phyloP scores from a whole-genome alignment of 805 yeast genomes.

The Schizosaccharomyces japonicus region DNA sequence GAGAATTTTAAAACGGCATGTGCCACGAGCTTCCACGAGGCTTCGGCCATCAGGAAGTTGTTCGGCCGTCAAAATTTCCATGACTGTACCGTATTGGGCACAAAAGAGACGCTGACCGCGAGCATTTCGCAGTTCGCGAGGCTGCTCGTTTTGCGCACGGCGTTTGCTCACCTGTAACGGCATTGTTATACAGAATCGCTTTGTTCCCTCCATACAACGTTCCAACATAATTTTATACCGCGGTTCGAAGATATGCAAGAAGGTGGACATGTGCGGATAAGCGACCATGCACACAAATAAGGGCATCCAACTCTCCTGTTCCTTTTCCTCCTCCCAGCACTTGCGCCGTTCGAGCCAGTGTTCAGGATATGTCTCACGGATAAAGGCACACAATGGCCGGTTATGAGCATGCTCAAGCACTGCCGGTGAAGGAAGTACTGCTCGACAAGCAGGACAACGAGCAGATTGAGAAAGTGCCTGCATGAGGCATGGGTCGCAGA shows the following conservation, averaged over 20 bases:
- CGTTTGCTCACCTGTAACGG: background rate
- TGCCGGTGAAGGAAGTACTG: background rate
- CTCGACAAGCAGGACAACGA: constrained; percentile 9
- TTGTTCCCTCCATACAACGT: background rate
- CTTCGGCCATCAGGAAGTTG: background rate
- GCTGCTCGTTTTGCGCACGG: background rate
- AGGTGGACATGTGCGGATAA: constrained; percentile 3
- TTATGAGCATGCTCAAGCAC: constrained; percentile 1
- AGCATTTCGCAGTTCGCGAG: constrained; percentile 1
- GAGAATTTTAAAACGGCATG: background rate
- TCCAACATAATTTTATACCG: constrained; percentile 4
- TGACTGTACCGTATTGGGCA: background rate
- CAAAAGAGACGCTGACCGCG: constrained; percentile 3
- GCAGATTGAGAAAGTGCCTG: constrained; percentile 4
- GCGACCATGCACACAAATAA: constrained; percentile 3
- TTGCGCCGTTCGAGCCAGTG: background rate
- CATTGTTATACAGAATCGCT: constrained; percentile 3
- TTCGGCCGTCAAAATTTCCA: background rate
- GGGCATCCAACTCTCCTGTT: constrained; percentile 1
- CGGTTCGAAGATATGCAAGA: constrained; percentile 5
- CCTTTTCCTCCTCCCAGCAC: background rate
- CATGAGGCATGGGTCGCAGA: constrained; percentile 8
- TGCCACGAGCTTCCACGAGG: background rate
- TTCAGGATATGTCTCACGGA: background rate
- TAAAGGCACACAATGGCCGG: background rate